Conservation (phyloP, 2,329 filamentous ascomycete species). For the Magnaporthiopsis rhizophila region DNA sequence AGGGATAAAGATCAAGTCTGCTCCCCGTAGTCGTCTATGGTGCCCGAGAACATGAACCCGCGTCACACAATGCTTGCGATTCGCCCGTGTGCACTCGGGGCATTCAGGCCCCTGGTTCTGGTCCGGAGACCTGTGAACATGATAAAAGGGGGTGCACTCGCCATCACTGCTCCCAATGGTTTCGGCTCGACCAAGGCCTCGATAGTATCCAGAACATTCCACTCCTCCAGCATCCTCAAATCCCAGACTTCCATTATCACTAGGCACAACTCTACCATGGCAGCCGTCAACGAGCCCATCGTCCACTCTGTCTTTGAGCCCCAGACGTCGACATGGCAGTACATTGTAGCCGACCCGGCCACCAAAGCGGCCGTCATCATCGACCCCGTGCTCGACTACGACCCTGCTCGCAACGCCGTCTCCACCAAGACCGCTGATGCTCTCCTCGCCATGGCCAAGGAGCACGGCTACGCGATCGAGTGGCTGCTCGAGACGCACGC, state of each 20-base stretch:
- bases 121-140: background rate
- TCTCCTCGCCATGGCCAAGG: conserved; percentile 34
- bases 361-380: conserved; percentile 47
- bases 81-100: background rate
- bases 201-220: background rate
- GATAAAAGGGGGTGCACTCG: background rate
- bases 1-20: background rate
- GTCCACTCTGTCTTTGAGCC: conserved; percentile 31
- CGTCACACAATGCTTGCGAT: background rate
- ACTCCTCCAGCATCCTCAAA: background rate
- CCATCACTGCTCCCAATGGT: background rate
- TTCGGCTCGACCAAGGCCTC: background rate
- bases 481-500: conserved; percentile 55
- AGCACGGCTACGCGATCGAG: conserved; percentile 38
- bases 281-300: conserved; percentile 19
- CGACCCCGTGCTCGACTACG: conserved; percentile 53
- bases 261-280: background rate
- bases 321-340: conserved; percentile 49
- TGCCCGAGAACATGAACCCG: background rate
- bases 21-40: background rate
- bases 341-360: conserved; percentile 46
- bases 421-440: conserved; percentile 43
- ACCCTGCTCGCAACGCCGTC: conserved; percentile 32
- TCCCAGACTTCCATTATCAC: background rate
- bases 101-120: background rate